Evolutionary conservation across 495 filamentous ascomycete species (phyloP).

Genomic region (Penicillium simplicissimum): DNA sequence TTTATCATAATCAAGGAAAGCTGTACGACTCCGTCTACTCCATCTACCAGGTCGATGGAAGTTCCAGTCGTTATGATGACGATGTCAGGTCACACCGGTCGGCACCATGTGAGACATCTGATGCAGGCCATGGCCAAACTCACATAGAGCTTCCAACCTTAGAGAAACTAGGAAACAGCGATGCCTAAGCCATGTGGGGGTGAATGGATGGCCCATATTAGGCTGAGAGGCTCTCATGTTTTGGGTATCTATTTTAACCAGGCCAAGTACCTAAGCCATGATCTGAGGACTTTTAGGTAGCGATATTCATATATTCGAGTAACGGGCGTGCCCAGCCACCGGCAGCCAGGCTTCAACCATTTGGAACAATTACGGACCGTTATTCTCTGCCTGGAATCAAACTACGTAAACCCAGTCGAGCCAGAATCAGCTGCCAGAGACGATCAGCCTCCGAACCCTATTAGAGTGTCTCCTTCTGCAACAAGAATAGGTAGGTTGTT

Average conservation of each 20-base stretch:
- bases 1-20: background rate
- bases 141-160: background rate
- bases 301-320: background rate
- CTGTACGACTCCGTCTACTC: slow-evolving; percentile 21
- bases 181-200: too few species aligned
- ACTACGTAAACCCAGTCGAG: slow-evolving; percentile 20
- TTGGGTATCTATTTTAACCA: background rate
- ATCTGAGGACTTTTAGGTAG: background rate
- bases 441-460: slow-evolving; percentile 28
- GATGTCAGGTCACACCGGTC: slow-evolving; percentile 21
- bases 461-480: slow-evolving; percentile 20
- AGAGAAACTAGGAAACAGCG: background rate
- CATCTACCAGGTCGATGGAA: slow-evolving; percentile 27
- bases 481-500: slow-evolving; percentile 37
- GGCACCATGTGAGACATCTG: slow-evolving; percentile 39
- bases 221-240: background rate
- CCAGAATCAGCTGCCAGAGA: slow-evolving; percentile 25
- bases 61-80: slow-evolving; percentile 14
- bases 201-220: background rate
- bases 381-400: background rate
- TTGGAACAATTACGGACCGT: background rate
- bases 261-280: background rate
- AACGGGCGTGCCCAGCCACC: too few species aligned
- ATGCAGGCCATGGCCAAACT: slow-evolving; percentile 28
- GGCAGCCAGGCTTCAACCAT: background rate